Evolutionary conservation across 768 basidiomycete genomes (phyloP), one percentile per base, ranked within the genome.

Genomic region (Arthromyces matolae): DNA sequence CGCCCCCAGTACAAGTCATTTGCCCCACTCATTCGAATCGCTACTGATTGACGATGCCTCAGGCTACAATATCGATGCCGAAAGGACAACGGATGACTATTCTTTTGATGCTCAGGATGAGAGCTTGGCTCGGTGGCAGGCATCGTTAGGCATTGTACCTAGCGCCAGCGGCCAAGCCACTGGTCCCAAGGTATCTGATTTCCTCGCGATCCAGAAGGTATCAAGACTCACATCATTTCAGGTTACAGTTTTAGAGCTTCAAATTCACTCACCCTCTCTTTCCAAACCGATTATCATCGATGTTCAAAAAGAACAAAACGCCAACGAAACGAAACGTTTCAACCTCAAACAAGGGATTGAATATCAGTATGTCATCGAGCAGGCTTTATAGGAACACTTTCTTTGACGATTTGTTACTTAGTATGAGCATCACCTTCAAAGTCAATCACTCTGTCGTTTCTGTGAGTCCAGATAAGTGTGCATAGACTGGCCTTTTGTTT

Each of bases 61-160:
- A 89, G 89, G 89, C 49, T 92, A 91, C 75, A 91, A 86, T 67
- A 79, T 79, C 29, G 63, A 71, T 28, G 81, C 76, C 47, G 78
- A 75, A 25, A 89, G 89, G 72, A 75, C 77, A 36, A 70, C 86
- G 10, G 90, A 89, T 20, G 90, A 94, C 64, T 89, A 91, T 36
- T 86, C 89, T 20, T 80, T 95, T 35, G 94, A 96, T 69, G 84
- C 86, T 24, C 76, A 88, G 51, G 94, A 97, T 64, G 94, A 96
- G 69, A 92, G 89, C 65, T 78, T 98, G 59, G 84, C 86, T 25
- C 84, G 92, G 54, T 98, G 95, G 95, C 97, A 98, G 66, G 91
- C 90, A 31, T 92, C 86, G 44, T 77, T 98, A 22, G 95, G 95
- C 44, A 83, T 97, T 51, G 76, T 79, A 42, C 76, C 81, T 28